Conservation (phyloP, 495 filamentous ascomycete genomes). For the Trichoderma parareesei region DNA sequence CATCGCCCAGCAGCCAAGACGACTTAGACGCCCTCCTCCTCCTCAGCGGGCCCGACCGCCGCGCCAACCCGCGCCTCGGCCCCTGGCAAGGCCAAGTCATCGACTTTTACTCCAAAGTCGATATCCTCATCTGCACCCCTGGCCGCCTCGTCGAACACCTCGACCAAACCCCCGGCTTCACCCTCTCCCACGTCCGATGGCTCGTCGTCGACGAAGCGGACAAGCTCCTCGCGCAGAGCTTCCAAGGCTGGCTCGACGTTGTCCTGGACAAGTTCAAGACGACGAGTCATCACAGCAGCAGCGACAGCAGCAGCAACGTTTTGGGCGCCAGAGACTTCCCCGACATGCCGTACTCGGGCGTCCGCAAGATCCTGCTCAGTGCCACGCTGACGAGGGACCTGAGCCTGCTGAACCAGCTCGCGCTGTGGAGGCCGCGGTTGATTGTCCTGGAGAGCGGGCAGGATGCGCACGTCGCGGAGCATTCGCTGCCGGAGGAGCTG, state of each 20-base stretch:
- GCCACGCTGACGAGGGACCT: slow-evolving; percentile 92
- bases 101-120: slow-evolving; percentile 58
- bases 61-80: background rate
- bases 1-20: slow-evolving; percentile 36
- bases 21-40: slow-evolving; percentile 15
- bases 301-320: too few species aligned
- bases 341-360: slow-evolving; percentile 37
- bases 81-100: slow-evolving; percentile 46
- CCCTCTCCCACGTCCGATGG: slow-evolving; percentile 67
- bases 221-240: slow-evolving; percentile 80
- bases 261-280: slow-evolving; percentile 56
- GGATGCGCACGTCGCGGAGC: slow-evolving; percentile 22
- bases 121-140: slow-evolving; percentile 87
- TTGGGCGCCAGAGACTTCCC: slow-evolving; percentile 37
- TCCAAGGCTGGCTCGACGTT: slow-evolving; percentile 80
- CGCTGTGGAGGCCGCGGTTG: slow-evolving; percentile 63
- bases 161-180: slow-evolving; percentile 72
- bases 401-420: slow-evolving; percentile 65
- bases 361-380: slow-evolving; percentile 72
- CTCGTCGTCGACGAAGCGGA: slow-evolving; percentile 92
- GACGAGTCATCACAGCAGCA: slow-evolving; percentile 12
- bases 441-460: slow-evolving; percentile 57
- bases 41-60: slow-evolving; percentile 21
- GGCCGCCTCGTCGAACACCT: slow-evolving; percentile 90
- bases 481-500: slow-evolving; percentile 61